Conservation (phyloP, 441 rosid species). For the Isatis lusitanica region DNA sequence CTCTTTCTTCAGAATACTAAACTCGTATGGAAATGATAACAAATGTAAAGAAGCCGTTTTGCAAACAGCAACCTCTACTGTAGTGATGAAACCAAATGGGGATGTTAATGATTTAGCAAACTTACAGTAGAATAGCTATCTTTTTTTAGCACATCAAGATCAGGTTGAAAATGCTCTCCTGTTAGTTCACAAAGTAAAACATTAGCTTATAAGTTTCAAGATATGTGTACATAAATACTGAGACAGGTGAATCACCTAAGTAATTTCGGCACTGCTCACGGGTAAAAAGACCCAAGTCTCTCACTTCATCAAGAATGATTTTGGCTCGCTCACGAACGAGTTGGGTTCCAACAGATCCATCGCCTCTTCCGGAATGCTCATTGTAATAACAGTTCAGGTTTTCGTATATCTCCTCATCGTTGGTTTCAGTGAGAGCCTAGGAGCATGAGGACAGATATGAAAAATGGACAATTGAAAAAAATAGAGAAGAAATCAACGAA, state of each 20-base stretch:
- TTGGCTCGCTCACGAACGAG: constrained; percentile 85
- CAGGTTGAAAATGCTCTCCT: constrained; percentile 86
- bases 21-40: not conserved
- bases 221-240: constrained; percentile 18
- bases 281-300: constrained; percentile 67
- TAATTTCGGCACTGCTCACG: constrained; percentile 73
- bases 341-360: constrained; percentile 86
- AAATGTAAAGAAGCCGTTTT: not conserved
- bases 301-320: constrained; percentile 87
- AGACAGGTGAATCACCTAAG: constrained; percentile 54
- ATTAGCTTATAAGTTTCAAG: constrained; percentile 21
- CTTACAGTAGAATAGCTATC: constrained; percentile 62
- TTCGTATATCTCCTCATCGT: constrained; percentile 75
- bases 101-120: constrained; percentile 14
- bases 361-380: constrained; percentile 54
- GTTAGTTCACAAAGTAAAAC: constrained; percentile 17
- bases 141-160: constrained; percentile 63
- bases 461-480: not conserved
- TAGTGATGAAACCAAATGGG: not conserved
- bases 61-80: not conserved
- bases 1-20: not conserved
- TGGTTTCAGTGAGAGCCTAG: constrained; percentile 80
- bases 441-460: constrained; percentile 12
- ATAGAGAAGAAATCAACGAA: not conserved
- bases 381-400: constrained; percentile 63